Evolutionary conservation across 129 eudicot species (phyloP), one percentile per base, ranked within the genome.

Genomic region (Centaurea solstitialis): DNA sequence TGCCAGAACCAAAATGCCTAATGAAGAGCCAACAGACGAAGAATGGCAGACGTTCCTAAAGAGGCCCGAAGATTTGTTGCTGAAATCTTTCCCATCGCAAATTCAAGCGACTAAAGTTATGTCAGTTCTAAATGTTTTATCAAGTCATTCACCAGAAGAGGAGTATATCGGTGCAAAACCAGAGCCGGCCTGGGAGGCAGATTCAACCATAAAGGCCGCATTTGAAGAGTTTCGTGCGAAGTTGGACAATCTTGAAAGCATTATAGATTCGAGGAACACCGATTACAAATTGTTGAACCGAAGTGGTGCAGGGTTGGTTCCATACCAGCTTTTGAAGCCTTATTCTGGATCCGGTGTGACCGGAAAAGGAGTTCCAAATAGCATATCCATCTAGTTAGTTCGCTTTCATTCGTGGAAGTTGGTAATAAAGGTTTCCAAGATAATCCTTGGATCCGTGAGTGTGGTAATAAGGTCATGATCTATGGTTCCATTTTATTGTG

Each of bases 361-460:
- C 21, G 79, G 80, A 4, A 86, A 26, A 68, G 89, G 89, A 15
- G 87, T 86, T 70, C 89, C 89, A n/a, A 86, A 86, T 66, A 86
- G 89, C 71, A 86, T 86, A 21, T 86, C 89, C 6, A 86, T 86
- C 76, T 68, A 83, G 76, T 40, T 45, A 13, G 39, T n/a, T 21
- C 15, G 85, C 9, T 43, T 40, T 66, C 33, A 13, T 22, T 8
- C 18, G 10, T 17, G 1, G 24, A 57, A 57, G 65, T 9, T 37
- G 17, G 0, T 4, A 62, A 45, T 73, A 73, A 80, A 0, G 47
- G 45, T 26, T 38, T 26, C 26, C 24, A 24, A 37, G 68, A 59
- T 75, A 17, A 17, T 57, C 65, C 0, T 8, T 53, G 24, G 77
- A 0, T 22, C 41, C 13, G 13, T 70, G 6, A 2, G n/a, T 39